Base-by-base conservation (phyloP, 139 green algal genomes). In the Ostreobium quekettii region DNA sequence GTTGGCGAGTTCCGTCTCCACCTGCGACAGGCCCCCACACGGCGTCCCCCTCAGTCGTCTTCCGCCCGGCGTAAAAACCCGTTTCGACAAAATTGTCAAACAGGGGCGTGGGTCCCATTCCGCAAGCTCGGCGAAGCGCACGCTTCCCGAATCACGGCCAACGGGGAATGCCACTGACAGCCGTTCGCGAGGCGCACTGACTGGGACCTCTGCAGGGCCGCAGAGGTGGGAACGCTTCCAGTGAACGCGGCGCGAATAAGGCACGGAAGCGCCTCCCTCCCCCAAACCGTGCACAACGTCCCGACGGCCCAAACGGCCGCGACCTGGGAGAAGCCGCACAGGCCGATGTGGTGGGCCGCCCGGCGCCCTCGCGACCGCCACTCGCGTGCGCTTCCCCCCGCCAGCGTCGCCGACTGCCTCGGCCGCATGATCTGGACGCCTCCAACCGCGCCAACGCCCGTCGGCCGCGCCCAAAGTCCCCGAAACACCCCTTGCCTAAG, bases 1-100 rank as follows among this genome's bases (percentile, higher is more conserved):
- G 36, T 92, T 82, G 67, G 83, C 81, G 64, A 95, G 78, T 82
- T 95, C 89, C 76, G 94, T 90, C 83, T 95, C 89, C 29, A 95
- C 85, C 82, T 89, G 71, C 70, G 47, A 19, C 42, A 19, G 42
- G 42, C 11, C 15, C 42, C 15, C 15, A 53, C 15, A 53, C 11
- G 19, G 15, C 42, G 19, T 19, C 11, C 15, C 42, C 11, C 42
- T 11, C 15, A 19, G 42, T 53, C 15, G 42, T 26, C 11, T 11
- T 11, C 11, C 11, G 42, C 42, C 42, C 11, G 19, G 42, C 42
- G 11, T 26, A 53, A 53, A 53, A 53, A 26, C 42, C 15, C 15
- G 42, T 11, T 26, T 26, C 11, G 15, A 26, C 15, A 19, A 53
- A 26, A 19, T 11, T 53, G 11, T 11, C 42, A 19, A 26, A 11